Conservation (phyloP, 2,329 filamentous ascomycete genomes). For the Clarireedia paspali region DNA sequence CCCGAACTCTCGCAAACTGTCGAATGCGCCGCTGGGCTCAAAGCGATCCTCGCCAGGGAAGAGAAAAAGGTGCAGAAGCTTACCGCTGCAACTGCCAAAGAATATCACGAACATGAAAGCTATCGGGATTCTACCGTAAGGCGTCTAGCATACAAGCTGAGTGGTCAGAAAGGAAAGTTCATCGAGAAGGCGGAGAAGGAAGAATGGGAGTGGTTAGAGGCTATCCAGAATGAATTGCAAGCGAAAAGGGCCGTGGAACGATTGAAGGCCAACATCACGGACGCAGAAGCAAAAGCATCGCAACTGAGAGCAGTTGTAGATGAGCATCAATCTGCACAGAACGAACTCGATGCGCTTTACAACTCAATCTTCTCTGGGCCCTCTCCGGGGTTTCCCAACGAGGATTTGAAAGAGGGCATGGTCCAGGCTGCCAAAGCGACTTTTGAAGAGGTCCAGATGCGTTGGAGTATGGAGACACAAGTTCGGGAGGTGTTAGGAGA, state of each 20-base stretch:
- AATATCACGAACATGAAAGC: constrained; percentile 43
- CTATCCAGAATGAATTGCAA: constrained; percentile 38
- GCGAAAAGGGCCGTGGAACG: constrained; percentile 25
- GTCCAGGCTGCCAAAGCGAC: constrained; percentile 29
- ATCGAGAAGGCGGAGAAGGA: constrained; percentile 41
- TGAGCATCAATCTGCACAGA: constrained; percentile 35
- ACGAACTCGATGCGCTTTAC: constrained; percentile 43
- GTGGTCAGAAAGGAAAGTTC: constrained; percentile 40
- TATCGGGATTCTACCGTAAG: constrained; percentile 45
- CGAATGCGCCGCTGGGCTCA: constrained; percentile 38
- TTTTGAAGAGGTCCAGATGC: constrained; percentile 33
- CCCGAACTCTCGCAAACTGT: constrained; percentile 39
- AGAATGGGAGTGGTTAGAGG: constrained; percentile 46
- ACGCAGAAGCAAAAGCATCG: constrained; percentile 31
- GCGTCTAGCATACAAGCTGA: constrained; percentile 43
- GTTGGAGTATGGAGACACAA: constrained; percentile 34
- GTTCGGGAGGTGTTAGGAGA: constrained; percentile 34
- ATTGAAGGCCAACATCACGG: constrained; percentile 32
- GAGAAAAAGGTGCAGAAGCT: constrained; percentile 32
- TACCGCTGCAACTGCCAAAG: constrained; percentile 24
- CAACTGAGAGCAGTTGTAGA: constrained; percentile 33
- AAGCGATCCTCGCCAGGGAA: constrained; percentile 30
- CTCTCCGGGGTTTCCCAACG: constrained; percentile 43
- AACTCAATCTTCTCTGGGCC: constrained; percentile 43
- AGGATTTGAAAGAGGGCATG: constrained; percentile 39